Evolutionary conservation across 306 rosid species (phyloP), one percentile per base, ranked within the genome.

Genomic region (Luffa acutangula): DNA sequence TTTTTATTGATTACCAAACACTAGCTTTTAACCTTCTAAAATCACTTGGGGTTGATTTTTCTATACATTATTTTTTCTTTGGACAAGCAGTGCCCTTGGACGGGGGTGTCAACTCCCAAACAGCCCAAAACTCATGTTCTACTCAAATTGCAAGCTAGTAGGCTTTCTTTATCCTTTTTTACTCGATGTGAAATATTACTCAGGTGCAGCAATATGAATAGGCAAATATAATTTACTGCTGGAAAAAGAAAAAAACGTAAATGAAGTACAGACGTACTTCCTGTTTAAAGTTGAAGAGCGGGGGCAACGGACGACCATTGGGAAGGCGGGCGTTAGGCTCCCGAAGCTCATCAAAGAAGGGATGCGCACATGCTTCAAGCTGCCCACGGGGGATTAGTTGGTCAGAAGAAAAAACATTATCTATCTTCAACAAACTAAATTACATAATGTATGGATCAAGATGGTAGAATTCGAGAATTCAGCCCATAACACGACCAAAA

Each of bases 321-420:
- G 97, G 95, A 52, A 94, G 91, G 46, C 95, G 90, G 60, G 91
- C 90, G 78, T 88, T 92, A 60, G 97, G 93, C 41, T 91, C 97
- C 48, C 97, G 97, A 37, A 94, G 97, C 84, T 92, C 98, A 31
- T 94, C 95, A 78, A 94, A 94, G 89, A 94, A 94, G 48, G 97
- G 87, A 82, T 94, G 98, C 2, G 93, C 83, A 84, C 97, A 89
- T 74, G 97, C 98, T 88, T 94, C 97, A 80, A 94, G 89, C 98
- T 94, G 93, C 80, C 79, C 86, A 42, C 13, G 81, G 78, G 52
- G 43, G 11, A 25, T 41, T 45, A 74, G 18, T 54, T 2, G 73
- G 70, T 75, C 20, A 73, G 42, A 54, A 67, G 31, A 78, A 33
- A 67, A 42, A 77, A 57, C 21, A 80, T 75, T 60, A 25, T 70